These are phyloP conservation scores for Setaria viridis DNA, from an alignment of 202 grass and related monocot genomes.

Conservation along the genomic window DNA sequence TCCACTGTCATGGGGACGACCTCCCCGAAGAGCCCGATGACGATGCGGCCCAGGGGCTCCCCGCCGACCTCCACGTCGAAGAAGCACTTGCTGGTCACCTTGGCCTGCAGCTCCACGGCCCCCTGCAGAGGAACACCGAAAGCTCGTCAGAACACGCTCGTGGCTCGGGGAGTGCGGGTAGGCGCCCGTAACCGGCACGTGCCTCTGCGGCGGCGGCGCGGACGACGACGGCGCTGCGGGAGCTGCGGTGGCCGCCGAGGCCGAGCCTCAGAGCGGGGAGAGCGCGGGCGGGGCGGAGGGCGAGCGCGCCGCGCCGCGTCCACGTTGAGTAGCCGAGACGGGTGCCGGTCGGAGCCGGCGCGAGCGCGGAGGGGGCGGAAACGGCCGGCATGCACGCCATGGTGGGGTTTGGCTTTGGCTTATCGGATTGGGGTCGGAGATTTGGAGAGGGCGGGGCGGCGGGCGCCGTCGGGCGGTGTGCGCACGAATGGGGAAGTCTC, in stretches of 20 bases:
- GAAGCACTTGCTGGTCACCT: conserved; percentile 68
- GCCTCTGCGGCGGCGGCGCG: conserved; percentile 47
- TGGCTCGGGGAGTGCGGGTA: neutral
- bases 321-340: neutral
- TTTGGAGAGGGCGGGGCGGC: neutral
- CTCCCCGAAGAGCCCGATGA: conserved; percentile 71
- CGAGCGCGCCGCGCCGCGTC: neutral
- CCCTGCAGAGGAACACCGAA: conserved; percentile 5
- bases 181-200: neutral
- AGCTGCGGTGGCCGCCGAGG: neutral
- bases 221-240: conserved; percentile 33
- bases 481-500: neutral
- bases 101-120: conserved; percentile 56
- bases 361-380: conserved; percentile 34
- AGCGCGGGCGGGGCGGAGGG: neutral
- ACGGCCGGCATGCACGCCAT: conserved; percentile 51
- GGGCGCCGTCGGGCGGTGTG: neutral
- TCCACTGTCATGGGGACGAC: conserved; percentile 59
- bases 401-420: conserved; percentile 5
- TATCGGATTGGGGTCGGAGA: conserved; percentile 31
- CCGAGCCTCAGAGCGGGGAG: conserved; percentile 30
- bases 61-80: conserved; percentile 70
- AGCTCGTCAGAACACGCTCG: neutral
- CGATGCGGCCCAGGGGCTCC: conserved; percentile 52
- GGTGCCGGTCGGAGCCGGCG: neutral